phyloP scores from a whole-genome alignment of 2,329 filamentous ascomycete genomes.

The Chaetomium olivaceum region DNA sequence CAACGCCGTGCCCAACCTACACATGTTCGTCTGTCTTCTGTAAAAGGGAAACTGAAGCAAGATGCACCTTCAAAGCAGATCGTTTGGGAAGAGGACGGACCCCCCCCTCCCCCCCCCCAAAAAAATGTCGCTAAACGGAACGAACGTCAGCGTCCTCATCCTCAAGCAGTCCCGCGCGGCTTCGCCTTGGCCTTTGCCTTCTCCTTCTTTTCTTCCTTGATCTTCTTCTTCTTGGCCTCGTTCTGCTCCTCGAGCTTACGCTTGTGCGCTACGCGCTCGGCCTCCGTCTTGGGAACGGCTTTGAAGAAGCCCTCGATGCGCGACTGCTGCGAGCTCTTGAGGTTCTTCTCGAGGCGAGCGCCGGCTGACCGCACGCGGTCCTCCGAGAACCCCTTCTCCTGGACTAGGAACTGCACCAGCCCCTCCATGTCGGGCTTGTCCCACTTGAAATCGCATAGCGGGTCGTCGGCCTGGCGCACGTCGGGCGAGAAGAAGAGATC shows the following conservation, averaged over 20 bases:
- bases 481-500: constrained; percentile 90
- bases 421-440: constrained; percentile 89
- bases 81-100: background rate
- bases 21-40: background rate
- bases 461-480: constrained; percentile 77
- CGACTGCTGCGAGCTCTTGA: constrained; percentile 88
- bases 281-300: constrained; percentile 81
- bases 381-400: constrained; percentile 95
- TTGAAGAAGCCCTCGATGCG: constrained; percentile 97
- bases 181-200: constrained; percentile 91
- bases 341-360: constrained; percentile 78
- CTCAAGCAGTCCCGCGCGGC: constrained; percentile 64
- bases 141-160: background rate
- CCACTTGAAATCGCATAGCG: constrained; percentile 97
- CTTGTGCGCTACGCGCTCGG: constrained; percentile 82
- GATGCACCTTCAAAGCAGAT: background rate
- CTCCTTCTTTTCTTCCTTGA: constrained; percentile 91
- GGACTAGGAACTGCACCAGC: constrained; percentile 83
- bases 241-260: constrained; percentile 91
- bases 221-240: constrained; percentile 91
- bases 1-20: constrained; percentile 14
- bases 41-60: constrained; percentile 2
- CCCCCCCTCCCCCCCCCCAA: background rate
- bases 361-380: constrained; percentile 83
- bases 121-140: background rate